Evolutionary conservation across 1,284 basidiomycete species (phyloP), one percentile per base, ranked within the genome.

Genomic region (Cryptococcus sp.): DNA sequence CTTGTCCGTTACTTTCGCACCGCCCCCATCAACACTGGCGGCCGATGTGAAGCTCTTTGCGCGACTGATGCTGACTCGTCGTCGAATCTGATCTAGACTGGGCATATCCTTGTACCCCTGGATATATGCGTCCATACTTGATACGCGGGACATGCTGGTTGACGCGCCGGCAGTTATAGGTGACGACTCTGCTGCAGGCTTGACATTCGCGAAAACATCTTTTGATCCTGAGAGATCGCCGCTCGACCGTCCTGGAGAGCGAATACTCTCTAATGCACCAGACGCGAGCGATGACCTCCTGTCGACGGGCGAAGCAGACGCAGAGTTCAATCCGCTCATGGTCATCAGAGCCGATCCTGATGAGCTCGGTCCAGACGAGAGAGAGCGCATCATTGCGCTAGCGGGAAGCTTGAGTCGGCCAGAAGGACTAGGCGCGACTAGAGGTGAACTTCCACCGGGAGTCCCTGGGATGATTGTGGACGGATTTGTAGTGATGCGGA

Each of bases 81-180:
- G 85, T 10, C 89, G 87, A 76, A 91, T 91, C 23, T 87, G 87
- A 67, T 89, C 88, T 45, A 92, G 82, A 64, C 83, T 85, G 19
- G 89, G 89, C 44, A 91, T 88, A 68, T 89, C 89, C 84, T 89
- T 91, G 79, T 90, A 91, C 23, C 89, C 89, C 38, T 84, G 80
- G 58, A 84, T 84, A 54, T 61, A 65, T 8, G 46, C 55, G 20
- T 61, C 57, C 19, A 29, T 52, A 43, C 63, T 65, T 2, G 46
- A 41, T 7, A 47, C 51, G 46, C 59, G 49, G n/a, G 58, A 59
- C 62, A 63, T 60, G 29, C 16, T 46, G n/a, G 39, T 20, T 15
- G 41, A 23, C 13, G 34, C 16, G 39, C 41, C 51, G 22, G 20
- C 6, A 45, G 39, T n/a, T 7, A 22, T n/a, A n/a, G 34, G 49